Evolutionary conservation across 2,329 filamentous ascomycete species (phyloP).

Genomic region (Venturia asperata): DNA sequence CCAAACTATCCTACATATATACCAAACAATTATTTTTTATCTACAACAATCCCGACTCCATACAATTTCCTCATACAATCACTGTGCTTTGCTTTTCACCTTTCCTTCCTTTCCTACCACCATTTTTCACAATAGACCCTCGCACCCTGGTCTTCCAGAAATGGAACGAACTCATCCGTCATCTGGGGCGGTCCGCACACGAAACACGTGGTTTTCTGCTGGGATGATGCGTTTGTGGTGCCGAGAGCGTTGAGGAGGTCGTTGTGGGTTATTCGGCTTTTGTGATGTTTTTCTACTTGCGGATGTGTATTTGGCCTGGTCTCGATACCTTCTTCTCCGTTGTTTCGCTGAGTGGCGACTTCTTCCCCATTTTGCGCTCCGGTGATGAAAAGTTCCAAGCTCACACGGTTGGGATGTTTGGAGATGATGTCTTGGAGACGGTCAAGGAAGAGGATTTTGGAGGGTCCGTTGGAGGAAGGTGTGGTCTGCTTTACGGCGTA

Average conservation of each 20-base stretch:
- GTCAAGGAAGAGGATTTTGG: slow-evolving; percentile 32
- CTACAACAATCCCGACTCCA: too few species aligned
- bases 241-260: slow-evolving; percentile 38
- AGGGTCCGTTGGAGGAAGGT: slow-evolving; percentile 23
- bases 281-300: background rate
- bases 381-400: slow-evolving; percentile 33
- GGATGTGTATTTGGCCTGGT: too few species aligned
- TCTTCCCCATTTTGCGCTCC: slow-evolving; percentile 23
- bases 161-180: slow-evolving; percentile 41
- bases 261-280: slow-evolving; percentile 25
- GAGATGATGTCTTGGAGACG: slow-evolving; percentile 25
- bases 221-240: slow-evolving; percentile 25
- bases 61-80: too few species aligned
- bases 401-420: background rate
- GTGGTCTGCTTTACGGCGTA: slow-evolving; percentile 3
- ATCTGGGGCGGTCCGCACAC: slow-evolving; percentile 44
- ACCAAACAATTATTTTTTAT: too few species aligned
- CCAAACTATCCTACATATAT: too few species aligned
- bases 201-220: slow-evolving; percentile 37
- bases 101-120: slow-evolving; percentile 33
- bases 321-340: too few species aligned
- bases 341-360: too few species aligned
- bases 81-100: too few species aligned
- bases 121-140: slow-evolving; percentile 45
- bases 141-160: slow-evolving; percentile 26